Evolutionary conservation across 2,329 filamentous ascomycete genomes (phyloP).

Genomic region (Aspergillus udagawae): DNA sequence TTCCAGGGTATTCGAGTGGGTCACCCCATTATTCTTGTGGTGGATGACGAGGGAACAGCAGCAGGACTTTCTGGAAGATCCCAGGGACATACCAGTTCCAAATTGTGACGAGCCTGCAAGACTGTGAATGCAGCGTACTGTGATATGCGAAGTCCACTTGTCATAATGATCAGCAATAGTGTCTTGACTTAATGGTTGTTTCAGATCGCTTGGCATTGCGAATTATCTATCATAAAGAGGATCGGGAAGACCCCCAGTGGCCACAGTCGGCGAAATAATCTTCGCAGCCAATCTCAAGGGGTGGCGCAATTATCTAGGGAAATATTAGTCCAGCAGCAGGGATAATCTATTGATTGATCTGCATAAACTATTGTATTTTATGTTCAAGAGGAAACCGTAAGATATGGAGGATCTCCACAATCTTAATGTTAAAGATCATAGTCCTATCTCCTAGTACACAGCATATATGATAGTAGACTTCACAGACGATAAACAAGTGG

Average conservation of each 20-base stretch:
- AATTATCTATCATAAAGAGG: not conserved
- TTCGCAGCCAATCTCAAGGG: not conserved
- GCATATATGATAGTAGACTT: not conserved
- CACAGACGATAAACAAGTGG: too few relatives aligned
- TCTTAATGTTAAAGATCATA: too few relatives aligned
- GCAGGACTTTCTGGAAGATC: not conserved
- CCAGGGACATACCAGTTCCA: not conserved
- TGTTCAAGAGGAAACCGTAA: not conserved
- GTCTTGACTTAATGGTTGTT: not conserved
- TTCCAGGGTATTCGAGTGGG: not conserved
- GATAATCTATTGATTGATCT: conserved; percentile 12
- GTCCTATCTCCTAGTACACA: not conserved
- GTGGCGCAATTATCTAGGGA: not conserved
- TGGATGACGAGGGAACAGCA: not conserved
- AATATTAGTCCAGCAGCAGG: conserved; percentile 7
- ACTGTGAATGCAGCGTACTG: too few relatives aligned
- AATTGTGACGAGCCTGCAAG: not conserved
- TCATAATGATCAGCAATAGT: not conserved
- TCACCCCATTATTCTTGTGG: not conserved
- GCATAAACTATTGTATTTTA: conserved; percentile 11
- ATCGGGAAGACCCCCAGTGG: not conserved
- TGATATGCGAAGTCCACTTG: not conserved
- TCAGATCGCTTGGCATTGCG: not conserved
- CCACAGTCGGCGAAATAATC: not conserved
- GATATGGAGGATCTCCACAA: not conserved